Percentiles rank a stretch among this genome's conserved stretches.
Conservation (phyloP, 2,329 filamentous ascomycete species). For the Stachybotrys chartarum region DNA sequence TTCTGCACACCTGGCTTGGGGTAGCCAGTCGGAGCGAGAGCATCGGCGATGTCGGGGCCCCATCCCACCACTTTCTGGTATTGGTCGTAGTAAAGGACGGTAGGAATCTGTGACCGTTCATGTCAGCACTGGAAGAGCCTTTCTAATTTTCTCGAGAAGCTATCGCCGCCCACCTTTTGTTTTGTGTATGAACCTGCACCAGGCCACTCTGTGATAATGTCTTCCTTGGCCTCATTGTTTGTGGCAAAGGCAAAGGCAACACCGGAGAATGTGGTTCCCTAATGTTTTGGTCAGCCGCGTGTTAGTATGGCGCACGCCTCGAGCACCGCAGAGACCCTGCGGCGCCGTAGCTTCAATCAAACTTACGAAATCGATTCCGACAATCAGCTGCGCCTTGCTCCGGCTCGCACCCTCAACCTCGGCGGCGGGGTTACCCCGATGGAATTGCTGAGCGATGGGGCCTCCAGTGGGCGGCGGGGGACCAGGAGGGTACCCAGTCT, state of each 20-base stretch:
- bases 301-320: background rate
- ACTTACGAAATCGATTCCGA: constrained; percentile 95
- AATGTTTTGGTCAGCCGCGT: constrained; percentile 9
- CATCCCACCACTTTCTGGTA: constrained; percentile 99
- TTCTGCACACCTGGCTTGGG: constrained; percentile 97
- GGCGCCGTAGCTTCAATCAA: background rate
- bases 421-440: constrained; percentile 42
- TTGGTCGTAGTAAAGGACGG: constrained; percentile 98
- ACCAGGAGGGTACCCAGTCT: constrained; percentile 39
- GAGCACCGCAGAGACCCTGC: no score
- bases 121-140: background rate
- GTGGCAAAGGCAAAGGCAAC: constrained; percentile 96
- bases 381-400: constrained; percentile 94
- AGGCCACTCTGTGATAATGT: constrained; percentile 99
- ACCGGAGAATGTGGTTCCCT: constrained; percentile 97
- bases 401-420: constrained; percentile 85
- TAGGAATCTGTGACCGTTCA: constrained; percentile 67
- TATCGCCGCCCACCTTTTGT: constrained; percentile 67
- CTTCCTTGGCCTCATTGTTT: constrained; percentile 94
- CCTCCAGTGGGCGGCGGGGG: constrained; percentile 29
- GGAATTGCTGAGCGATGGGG: constrained; percentile 33
- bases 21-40: constrained; percentile 91
- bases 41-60: constrained; percentile 97
- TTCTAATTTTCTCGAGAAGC: background rate
- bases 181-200: constrained; percentile 96